A percentile compares a stretch with the other conserved stretches of the same genome.
Evolutionary conservation across 371 early-diverging fungal species (phyloP).

Genomic region (Blakeslea trispora): DNA sequence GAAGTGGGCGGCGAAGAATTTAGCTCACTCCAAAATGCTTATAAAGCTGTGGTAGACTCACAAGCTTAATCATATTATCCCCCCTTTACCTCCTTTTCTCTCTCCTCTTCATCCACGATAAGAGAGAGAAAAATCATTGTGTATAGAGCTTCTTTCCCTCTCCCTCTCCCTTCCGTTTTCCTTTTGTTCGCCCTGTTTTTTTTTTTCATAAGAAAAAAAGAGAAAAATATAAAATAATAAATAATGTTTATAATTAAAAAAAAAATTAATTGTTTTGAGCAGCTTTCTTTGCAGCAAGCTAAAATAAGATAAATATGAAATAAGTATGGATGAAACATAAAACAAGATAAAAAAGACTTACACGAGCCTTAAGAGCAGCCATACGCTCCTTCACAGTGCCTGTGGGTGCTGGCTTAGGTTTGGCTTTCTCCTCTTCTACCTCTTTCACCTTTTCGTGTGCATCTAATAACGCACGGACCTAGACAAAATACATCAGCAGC

Average conservation of each 20-base stretch:
- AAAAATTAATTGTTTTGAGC: background rate
- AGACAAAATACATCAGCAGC: background rate
- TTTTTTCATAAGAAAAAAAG: background rate
- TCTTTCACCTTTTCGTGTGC: conserved; percentile 33
- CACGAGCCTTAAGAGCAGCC: conserved; percentile 40
- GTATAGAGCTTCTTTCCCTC: background rate
- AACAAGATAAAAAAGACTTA: no score
- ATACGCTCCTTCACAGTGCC: conserved; percentile 41
- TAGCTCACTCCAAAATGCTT: conserved; percentile 21
- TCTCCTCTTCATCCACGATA: no score
- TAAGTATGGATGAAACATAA: no score
- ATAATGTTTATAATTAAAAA: conserved; percentile 4
- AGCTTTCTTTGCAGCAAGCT: conserved; percentile 19
- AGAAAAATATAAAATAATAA: conserved; percentile 10
- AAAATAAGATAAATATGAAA: background rate
- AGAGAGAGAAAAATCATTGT: background rate
- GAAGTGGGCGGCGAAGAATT: conserved; percentile 19
- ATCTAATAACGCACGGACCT: conserved; percentile 31
- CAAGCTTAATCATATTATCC: background rate
- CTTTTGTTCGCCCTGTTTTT: background rate
- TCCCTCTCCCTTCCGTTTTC: background rate
- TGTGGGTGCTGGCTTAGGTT: conserved; percentile 24
- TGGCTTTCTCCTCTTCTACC: conserved; percentile 17
- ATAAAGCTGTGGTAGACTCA: conserved; percentile 8
- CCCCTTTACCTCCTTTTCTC: no score